Evolutionary conservation across 345 rosid genomes (phyloP).

Genomic region (Eucalyptus dawsonii): DNA sequence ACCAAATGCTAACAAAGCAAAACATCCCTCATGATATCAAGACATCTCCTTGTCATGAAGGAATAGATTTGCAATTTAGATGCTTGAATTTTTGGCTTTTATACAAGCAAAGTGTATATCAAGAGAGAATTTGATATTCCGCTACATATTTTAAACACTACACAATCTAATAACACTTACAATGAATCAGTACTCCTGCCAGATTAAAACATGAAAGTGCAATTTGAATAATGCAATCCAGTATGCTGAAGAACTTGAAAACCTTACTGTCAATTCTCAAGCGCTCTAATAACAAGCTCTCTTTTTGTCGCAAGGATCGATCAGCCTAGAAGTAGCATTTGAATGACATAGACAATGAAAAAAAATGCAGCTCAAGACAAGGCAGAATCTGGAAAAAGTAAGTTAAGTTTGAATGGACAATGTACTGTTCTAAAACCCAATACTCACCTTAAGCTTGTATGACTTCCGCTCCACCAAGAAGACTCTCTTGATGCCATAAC

Average conservation of each 20-base stretch:
- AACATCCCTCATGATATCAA: not conserved
- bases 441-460: slow-evolving; percentile 80
- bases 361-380: not conserved
- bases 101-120: not conserved
- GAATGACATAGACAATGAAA: slow-evolving; percentile 3
- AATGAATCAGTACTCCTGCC: not conserved
- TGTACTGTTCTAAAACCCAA: not conserved
- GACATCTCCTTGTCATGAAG: not conserved
- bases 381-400: not conserved
- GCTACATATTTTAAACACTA: not conserved
- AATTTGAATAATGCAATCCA: not conserved
- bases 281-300: slow-evolving; percentile 78
- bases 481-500: slow-evolving; percentile 65
- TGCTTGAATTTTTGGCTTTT: not conserved
- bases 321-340: slow-evolving; percentile 62
- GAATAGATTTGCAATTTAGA: not conserved
- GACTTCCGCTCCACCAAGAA: slow-evolving; percentile 78
- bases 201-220: not conserved
- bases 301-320: slow-evolving; percentile 87
- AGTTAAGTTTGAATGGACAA: not conserved
- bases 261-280: slow-evolving; percentile 95
- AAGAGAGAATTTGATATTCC: not conserved
- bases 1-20: not conserved
- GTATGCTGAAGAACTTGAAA: not conserved
- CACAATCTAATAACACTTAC: not conserved